Conservation (phyloP, 164 flowering plant genomes). For the Aristolochia californica region DNA sequence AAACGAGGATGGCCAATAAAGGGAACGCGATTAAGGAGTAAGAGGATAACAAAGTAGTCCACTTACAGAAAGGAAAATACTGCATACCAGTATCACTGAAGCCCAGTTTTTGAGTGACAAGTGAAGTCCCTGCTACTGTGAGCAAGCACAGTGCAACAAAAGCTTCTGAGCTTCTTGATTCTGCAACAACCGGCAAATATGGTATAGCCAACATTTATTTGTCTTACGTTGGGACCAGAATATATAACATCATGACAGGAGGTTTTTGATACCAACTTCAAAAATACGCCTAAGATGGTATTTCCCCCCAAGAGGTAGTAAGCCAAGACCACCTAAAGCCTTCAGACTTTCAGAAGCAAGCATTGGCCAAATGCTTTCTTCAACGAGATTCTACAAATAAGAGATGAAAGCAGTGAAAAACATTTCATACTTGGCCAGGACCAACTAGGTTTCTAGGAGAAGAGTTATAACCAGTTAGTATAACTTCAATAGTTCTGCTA, state of each 20-base stretch:
- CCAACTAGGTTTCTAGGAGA: too few species aligned
- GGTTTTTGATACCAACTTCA: slow-evolving; percentile 44
- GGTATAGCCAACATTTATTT: slow-evolving; percentile 2
- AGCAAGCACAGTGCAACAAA: slow-evolving; percentile 94
- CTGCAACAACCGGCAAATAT: slow-evolving; percentile 75
- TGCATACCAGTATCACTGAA: slow-evolving; percentile 92
- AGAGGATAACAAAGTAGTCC: neutral
- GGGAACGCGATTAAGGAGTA: neutral
- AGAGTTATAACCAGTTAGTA: too few species aligned
- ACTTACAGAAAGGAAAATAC: neutral
- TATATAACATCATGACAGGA: neutral
- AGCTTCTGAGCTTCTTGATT: slow-evolving; percentile 94
- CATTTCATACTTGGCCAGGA: neutral
- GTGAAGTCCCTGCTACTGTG: slow-evolving; percentile 95
- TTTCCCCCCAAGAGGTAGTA: slow-evolving; percentile 91
- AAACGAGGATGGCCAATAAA: slow-evolving; percentile 12
- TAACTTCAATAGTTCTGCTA: too few species aligned
- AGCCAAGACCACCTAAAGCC: slow-evolving; percentile 86
- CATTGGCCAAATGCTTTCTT: slow-evolving; percentile 87
- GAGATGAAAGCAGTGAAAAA: neutral
- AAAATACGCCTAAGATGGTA: slow-evolving; percentile 77
- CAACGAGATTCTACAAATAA: slow-evolving; percentile 46
- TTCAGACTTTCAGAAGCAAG: slow-evolving; percentile 83
- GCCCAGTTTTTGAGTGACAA: slow-evolving; percentile 82
- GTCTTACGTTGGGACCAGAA: neutral